A percentile compares a stretch with the other conserved stretches of the same genome.
Conservation (phyloP, 2,329 filamentous ascomycete species). For the Ascochyta fabae region DNA sequence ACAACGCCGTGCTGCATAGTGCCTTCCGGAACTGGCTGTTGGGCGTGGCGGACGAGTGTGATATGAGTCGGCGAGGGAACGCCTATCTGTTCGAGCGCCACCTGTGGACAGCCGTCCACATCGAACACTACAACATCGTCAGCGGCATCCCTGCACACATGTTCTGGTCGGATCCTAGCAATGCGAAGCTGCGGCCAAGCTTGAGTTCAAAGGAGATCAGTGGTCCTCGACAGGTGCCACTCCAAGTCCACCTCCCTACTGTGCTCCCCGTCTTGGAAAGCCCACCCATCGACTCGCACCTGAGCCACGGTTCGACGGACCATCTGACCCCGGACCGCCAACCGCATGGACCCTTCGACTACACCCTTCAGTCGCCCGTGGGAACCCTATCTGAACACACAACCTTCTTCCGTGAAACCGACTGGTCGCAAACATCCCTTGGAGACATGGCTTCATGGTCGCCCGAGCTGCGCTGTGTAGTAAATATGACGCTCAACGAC, state of each 20-base stretch:
- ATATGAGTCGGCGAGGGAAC: conserved; percentile 18
- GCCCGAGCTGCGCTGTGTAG: conserved; percentile 72
- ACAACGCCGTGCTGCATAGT: conserved; percentile 22
- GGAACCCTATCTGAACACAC: conserved; percentile 68
- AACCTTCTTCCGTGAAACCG: conserved; percentile 69
- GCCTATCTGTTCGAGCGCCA: conserved; percentile 35
- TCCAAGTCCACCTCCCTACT: not conserved
- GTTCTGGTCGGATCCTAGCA: conserved; percentile 17
- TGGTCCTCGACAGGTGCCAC: conserved; percentile 53
- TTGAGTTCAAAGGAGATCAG: conserved; percentile 28
- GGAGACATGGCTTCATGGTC: conserved; percentile 76
- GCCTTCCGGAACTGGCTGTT: conserved; percentile 40
- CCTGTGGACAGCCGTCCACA: conserved; percentile 34
- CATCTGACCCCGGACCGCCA: not conserved
- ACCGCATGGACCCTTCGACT: conserved; percentile 23
- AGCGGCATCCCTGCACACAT: conserved; percentile 29
- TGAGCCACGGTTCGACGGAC: not conserved
- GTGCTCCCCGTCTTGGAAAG: not conserved
- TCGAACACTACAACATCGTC: conserved; percentile 37
- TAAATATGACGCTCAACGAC: conserved; percentile 72
- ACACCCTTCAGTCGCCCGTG: conserved; percentile 20
- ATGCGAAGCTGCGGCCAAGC: not conserved
- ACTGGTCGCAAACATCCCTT: conserved; percentile 75
- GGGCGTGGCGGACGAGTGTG: conserved; percentile 16
- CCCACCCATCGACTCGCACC: not conserved